Base-by-base conservation (phyloP, 140 eudicot genomes). In the Bidens hawaiensis region DNA sequence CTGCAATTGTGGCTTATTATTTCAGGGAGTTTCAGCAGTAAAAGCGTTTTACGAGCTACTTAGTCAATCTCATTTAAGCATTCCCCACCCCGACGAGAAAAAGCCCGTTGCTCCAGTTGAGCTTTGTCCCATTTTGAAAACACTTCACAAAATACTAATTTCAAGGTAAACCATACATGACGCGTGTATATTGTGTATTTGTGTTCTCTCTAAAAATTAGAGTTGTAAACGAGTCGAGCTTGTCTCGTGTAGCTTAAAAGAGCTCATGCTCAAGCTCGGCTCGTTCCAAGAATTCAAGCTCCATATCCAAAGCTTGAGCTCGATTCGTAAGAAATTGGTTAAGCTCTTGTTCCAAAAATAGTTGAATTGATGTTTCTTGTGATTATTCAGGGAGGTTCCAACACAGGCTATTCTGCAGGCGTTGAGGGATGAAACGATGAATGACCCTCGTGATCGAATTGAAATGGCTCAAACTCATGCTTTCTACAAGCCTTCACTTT, bases 401-500 rank as follows among this genome's bases (percentile, higher is more conserved):
- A 45, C 78, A 11, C 55, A 84, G 70, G 99, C 87, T 41, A 91
- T 91, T 46, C 99, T 87, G 65, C 87, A 87, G 65, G 93, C 99
- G 0, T 65, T 93, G 72, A 78, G 99, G 65, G 99, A 93, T 34
- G 96, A 93, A 64, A 85, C 95, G 6, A 78, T 93, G 96, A 71
- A 88, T 78, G 99, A 88, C 75, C 99, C 99, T 0, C 80, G 99
- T 6, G 99, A 93, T n/a, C 90, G 96, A 9, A 93, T 88, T 62
- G 96, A 85, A 78, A 93, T 93, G 22, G 99, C 99, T 1, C 99
- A 93, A 56, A 82, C 81, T 64, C 87, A 78, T 67, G 93, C 86
- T 62, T 85, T 88, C 76, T 93, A 88, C 51, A 83, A 67, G 55
- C 95, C 99, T 45, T 85, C 96, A 28, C 93, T 93, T 28, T 85